phyloP scores from a whole-genome alignment of 2,329 filamentous ascomycete species.

The Beauveria pseudobassiana region DNA sequence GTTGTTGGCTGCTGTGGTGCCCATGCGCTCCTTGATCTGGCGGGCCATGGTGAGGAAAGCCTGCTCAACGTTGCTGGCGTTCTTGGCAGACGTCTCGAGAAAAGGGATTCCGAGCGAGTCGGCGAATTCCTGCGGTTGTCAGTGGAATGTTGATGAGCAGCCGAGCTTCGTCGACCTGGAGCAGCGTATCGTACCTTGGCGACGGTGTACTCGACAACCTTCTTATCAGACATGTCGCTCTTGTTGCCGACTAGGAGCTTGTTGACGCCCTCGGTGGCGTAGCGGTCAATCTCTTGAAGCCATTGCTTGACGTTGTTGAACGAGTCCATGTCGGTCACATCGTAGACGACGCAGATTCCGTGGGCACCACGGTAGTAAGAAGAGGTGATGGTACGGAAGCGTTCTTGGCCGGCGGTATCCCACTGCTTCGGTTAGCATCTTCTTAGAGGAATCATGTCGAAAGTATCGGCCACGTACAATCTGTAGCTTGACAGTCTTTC shows the following conservation, averaged over 20 bases:
- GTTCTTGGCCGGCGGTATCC: conserved; percentile 98
- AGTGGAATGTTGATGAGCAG: not conserved
- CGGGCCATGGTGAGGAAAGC: conserved; percentile 99
- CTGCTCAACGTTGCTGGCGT: conserved; percentile 98
- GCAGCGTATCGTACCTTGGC: conserved; percentile 69
- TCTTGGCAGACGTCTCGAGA: conserved; percentile 99
- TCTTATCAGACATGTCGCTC: conserved; percentile 99
- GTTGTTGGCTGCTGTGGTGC: conserved; percentile 89
- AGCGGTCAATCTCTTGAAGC: conserved; percentile 99
- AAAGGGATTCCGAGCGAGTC: conserved; percentile 98
- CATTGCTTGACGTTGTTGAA: conserved; percentile 99
- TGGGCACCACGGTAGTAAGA: conserved; percentile 99
- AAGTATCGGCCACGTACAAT: conserved; percentile 61
- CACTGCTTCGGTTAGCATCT: conserved; percentile 50
- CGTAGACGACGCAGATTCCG: conserved; percentile 99
- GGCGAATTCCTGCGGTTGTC: conserved; percentile 72
- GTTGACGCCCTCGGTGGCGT: conserved; percentile 98
- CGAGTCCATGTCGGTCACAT: conserved; percentile 99
- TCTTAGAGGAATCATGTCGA: not conserved
- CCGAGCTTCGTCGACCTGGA: not conserved
- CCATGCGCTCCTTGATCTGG: conserved; percentile 99
- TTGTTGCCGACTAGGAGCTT: conserved; percentile 99
- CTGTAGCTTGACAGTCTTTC: conserved; percentile 99
- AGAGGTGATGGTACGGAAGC: conserved; percentile 98
- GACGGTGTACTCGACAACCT: conserved; percentile 98